Percentiles rank a stretch among this genome's conserved stretches.
These are phyloP conservation scores for Crithidia mellificae DNA, from an alignment of 208 protist species.

Conservation along the genomic window DNA sequence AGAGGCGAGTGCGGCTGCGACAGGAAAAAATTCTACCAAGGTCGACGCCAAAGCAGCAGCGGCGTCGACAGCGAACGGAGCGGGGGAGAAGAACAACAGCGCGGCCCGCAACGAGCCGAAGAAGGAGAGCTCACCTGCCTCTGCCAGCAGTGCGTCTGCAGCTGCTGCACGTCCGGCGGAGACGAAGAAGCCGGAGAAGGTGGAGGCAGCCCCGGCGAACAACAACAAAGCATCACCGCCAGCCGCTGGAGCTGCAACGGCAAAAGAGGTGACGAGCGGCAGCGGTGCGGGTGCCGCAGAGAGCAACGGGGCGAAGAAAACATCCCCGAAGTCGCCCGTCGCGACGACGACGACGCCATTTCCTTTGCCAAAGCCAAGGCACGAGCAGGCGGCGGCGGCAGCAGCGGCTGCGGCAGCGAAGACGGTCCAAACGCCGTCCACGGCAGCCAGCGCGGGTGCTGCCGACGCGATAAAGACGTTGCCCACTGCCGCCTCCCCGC, in stretches of 20 bases:
- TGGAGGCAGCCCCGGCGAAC: background rate
- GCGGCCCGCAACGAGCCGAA: background rate
- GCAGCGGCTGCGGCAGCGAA: background rate
- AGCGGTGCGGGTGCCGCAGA: background rate
- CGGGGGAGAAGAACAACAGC: background rate
- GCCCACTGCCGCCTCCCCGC: background rate
- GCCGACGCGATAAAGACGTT: background rate
- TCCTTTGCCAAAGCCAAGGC: constrained; percentile 24
- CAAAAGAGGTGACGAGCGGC: background rate
- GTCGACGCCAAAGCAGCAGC: background rate
- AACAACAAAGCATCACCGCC: background rate
- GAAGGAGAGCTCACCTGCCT: background rate
- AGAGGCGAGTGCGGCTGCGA: background rate
- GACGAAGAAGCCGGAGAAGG: constrained; percentile 8
- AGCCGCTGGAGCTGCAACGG: background rate
- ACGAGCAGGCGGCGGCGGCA: constrained; percentile 21
- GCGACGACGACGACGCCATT: constrained; percentile 6
- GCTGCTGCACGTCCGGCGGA: background rate
- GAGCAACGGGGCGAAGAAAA: background rate
- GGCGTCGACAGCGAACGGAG: background rate
- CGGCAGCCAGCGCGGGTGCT: background rate
- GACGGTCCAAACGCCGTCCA: background rate
- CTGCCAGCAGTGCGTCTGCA: background rate
- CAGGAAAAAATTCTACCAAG: background rate
- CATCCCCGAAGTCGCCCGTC: constrained; percentile 3